These are phyloP conservation scores for Didymella pomorum DNA, from an alignment of 2,329 filamentous ascomycete genomes.

Conservation along the genomic window DNA sequence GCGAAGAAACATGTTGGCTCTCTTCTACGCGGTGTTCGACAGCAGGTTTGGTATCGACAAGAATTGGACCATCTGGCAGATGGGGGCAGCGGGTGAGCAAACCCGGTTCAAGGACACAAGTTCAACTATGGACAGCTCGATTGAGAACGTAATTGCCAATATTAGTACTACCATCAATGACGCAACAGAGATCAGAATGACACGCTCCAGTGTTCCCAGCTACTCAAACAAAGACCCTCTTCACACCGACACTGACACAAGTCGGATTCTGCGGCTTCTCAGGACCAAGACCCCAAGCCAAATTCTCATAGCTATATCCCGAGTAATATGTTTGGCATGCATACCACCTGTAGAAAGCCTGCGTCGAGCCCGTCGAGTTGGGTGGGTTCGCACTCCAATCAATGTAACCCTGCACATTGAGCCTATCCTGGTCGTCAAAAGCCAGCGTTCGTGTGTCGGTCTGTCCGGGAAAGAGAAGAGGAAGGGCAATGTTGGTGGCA, in stretches of 20 bases:
- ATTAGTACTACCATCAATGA: too few species aligned
- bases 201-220: too few species aligned
- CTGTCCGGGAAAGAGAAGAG: constrained; percentile 50
- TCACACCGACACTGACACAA: constrained; percentile 55
- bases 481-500: constrained; percentile 53
- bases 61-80: too few species aligned
- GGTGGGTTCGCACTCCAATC: constrained; percentile 52
- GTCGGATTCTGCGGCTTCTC: constrained; percentile 55
- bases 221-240: constrained; percentile 36
- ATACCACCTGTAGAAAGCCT: constrained; percentile 55
- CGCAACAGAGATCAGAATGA: too few species aligned
- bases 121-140: too few species aligned
- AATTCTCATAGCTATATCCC: constrained; percentile 54
- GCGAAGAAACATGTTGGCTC: too few species aligned
- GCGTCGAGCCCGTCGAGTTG: constrained; percentile 21
- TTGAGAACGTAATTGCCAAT: too few species aligned
- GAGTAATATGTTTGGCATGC: constrained; percentile 54
- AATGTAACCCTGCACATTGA: constrained; percentile 53
- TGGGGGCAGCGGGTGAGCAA: too few species aligned
- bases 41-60: too few species aligned
- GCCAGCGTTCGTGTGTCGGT: constrained; percentile 41
- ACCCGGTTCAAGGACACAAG: too few species aligned
- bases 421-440: constrained; percentile 51
- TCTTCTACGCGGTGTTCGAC: too few species aligned
- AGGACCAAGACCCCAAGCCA: constrained; percentile 55